Conservation (phyloP, 495 filamentous ascomycete species). For the Trichoderma virens region DNA sequence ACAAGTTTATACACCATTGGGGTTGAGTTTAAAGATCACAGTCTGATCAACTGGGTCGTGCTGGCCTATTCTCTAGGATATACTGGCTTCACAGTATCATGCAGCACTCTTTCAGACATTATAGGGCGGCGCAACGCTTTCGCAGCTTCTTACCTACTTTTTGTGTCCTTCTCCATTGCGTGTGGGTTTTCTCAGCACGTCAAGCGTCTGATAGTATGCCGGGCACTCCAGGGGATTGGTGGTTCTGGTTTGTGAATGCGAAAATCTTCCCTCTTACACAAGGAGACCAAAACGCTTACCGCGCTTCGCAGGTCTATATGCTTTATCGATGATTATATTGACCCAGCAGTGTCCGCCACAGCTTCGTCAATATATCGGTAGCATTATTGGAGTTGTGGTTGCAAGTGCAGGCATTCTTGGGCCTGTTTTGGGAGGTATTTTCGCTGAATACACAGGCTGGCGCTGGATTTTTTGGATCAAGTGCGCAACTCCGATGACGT, state of each 20-base stretch:
- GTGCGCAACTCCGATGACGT: constrained; percentile 14
- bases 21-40: constrained; percentile 27
- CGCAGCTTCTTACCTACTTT: constrained; percentile 39
- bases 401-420: constrained; percentile 38
- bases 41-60: constrained; percentile 37
- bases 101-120: constrained; percentile 44
- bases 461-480: constrained; percentile 68
- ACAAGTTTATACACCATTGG: constrained; percentile 38
- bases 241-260: constrained; percentile 29
- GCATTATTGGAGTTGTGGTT: constrained; percentile 23
- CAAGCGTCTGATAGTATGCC: constrained; percentile 37
- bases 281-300: background rate
- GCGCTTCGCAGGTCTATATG: constrained; percentile 31
- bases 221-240: constrained; percentile 38
- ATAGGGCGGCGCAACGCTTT: constrained; percentile 43
- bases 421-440: constrained; percentile 55
- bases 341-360: constrained; percentile 40
- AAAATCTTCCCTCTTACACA: no score
- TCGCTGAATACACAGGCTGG: constrained; percentile 55
- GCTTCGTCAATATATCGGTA: constrained; percentile 27
- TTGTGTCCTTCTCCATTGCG: constrained; percentile 46
- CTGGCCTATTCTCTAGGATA: constrained; percentile 39
- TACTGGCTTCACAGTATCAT: constrained; percentile 38
- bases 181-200: constrained; percentile 42
- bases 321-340: constrained; percentile 45